Evolutionary conservation across 192 early-diverging fungal species (phyloP).

Genomic region (Backusella psychrophila): DNA sequence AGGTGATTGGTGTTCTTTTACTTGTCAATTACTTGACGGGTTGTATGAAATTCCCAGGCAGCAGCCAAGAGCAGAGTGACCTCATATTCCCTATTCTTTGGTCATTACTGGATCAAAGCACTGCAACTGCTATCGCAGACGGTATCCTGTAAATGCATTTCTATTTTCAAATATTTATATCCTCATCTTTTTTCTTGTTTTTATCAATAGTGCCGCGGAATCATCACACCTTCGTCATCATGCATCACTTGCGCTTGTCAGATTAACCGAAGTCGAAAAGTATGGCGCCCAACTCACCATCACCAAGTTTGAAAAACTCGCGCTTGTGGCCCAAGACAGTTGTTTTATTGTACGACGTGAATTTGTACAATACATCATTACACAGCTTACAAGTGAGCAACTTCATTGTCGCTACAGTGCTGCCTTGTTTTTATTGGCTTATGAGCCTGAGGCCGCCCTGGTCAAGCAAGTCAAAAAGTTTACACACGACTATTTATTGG

Average conservation of each 20-base stretch:
- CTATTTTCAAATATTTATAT: no score
- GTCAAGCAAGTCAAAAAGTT: constrained; percentile 38
- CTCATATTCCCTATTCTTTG: constrained; percentile 16
- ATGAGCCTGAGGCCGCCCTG: constrained; percentile 80
- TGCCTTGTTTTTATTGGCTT: constrained; percentile 75
- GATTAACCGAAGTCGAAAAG: constrained; percentile 49
- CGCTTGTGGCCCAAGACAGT: constrained; percentile 70
- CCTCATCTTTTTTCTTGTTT: not conserved
- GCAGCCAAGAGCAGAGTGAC: not conserved
- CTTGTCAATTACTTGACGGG: constrained; percentile 19
- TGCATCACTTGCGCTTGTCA: constrained; percentile 62
- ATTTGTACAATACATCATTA: constrained; percentile 70
- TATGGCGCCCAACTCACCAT: constrained; percentile 56
- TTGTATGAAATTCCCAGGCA: not conserved
- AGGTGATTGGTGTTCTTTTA: constrained; percentile 13
- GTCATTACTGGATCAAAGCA: constrained; percentile 9
- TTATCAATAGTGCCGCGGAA: constrained; percentile 36
- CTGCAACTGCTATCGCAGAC: constrained; percentile 5
- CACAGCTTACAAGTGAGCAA: constrained; percentile 54
- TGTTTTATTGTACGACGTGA: constrained; percentile 77
- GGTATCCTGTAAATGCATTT: not conserved
- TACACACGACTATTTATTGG: not conserved
- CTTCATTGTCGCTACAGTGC: constrained; percentile 72
- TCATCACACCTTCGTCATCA: constrained; percentile 67
- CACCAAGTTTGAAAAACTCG: constrained; percentile 55